A percentile compares a stretch with the other conserved stretches of the same genome.
phyloP scores from a whole-genome alignment of 2,329 filamentous ascomycete species.

The Stachybotrys echinatus region DNA sequence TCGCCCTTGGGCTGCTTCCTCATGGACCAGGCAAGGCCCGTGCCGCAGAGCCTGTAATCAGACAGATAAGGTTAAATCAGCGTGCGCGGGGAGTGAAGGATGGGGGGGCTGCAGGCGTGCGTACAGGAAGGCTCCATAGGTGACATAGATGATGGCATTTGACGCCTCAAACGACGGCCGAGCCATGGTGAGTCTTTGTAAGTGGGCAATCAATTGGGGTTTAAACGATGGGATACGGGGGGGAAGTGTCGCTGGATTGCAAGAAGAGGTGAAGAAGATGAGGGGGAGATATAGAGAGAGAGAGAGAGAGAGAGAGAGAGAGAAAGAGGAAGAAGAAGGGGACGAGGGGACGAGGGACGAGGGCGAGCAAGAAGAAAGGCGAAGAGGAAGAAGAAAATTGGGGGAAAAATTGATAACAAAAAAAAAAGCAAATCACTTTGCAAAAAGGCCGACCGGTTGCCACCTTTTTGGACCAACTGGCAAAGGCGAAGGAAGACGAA shows the following conservation, averaged over 20 bases:
- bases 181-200: constrained; percentile 52
- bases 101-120: constrained; percentile 20
- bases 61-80: no score
- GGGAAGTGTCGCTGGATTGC: not conserved
- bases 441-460: no score
- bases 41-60: constrained; percentile 56
- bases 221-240: no score
- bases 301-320: not conserved
- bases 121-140: constrained; percentile 73
- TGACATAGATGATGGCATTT: constrained; percentile 78
- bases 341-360: no score
- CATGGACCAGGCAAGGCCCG: constrained; percentile 51
- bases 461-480: not conserved
- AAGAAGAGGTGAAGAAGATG: constrained; percentile 4
- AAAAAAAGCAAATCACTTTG: no score
- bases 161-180: constrained; percentile 70
- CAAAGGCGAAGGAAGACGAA: no score
- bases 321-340: not conserved
- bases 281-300: no score
- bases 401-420: no score
- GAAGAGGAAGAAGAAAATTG: no score
- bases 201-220: no score
- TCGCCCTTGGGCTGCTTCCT: constrained; percentile 62
- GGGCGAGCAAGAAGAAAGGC: no score
- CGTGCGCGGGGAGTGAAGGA: no score